These are phyloP conservation scores for Phaffomyces opuntiae DNA, from an alignment of 805 yeast genomes.

Conservation along the genomic window DNA sequence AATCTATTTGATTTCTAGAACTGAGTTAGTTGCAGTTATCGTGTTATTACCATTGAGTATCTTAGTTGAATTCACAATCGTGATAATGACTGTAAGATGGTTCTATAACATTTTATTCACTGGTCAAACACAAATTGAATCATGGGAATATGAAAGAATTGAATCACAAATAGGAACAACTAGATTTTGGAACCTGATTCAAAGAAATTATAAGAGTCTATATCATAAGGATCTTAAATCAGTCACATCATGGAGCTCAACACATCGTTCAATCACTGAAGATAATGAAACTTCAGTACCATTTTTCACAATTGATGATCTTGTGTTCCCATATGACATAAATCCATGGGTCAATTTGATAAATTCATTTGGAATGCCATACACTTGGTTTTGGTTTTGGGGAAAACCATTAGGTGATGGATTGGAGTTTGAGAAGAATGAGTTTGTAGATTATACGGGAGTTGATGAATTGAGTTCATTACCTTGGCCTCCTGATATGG, in stretches of 20 bases:
- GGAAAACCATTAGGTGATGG: slow-evolving; percentile 60
- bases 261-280: slow-evolving; percentile 6
- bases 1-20: slow-evolving; percentile 42
- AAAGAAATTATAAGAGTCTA: slow-evolving; percentile 32
- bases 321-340: slow-evolving; percentile 80
- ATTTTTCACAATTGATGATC: slow-evolving; percentile 48
- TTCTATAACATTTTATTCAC: slow-evolving; percentile 41
- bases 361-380: slow-evolving; percentile 51
- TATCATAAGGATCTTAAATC: slow-evolving; percentile 17
- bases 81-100: slow-evolving; percentile 55
- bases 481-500: slow-evolving; percentile 95
- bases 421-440: slow-evolving; percentile 46
- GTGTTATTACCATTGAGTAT: slow-evolving; percentile 46
- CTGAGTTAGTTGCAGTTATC: slow-evolving; percentile 49
- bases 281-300: slow-evolving; percentile 7
- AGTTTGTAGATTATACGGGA: slow-evolving; percentile 32
- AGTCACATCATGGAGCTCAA: slow-evolving; percentile 17
- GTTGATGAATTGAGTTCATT: slow-evolving; percentile 51
- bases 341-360: slow-evolving; percentile 50
- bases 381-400: slow-evolving; percentile 69
- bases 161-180: slow-evolving; percentile 55
- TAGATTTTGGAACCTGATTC: slow-evolving; percentile 44
- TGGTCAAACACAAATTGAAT: slow-evolving; percentile 86
- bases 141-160: slow-evolving; percentile 85
- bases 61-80: slow-evolving; percentile 56